Base-by-base conservation (phyloP, 1,284 basidiomycete genomes). In the Takashimella koratensis region DNA sequence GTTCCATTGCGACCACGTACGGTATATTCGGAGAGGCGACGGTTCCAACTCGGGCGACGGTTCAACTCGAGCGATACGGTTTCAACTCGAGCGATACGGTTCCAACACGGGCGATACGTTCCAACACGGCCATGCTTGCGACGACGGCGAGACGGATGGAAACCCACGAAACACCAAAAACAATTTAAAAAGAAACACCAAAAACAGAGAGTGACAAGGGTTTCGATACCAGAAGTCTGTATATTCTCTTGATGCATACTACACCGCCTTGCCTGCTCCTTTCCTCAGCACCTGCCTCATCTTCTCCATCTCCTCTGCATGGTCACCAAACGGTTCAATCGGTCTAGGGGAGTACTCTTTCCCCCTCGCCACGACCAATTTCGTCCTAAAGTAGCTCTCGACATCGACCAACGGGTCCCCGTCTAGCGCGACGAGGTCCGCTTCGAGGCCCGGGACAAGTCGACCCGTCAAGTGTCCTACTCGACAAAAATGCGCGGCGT, bases 271-370 rank as follows among this genome's bases (percentile, higher is more conserved):
- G 16, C 16, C 30, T 36, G 16, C 16, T 36, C 16, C 16, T 36
- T 36, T 36, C 47, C 36, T 49, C 47, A 10, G 22, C 47, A 40
- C 16, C 6, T 20, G 19, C 47, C 36, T 49, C 47, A 49, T 22
- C 19, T 26, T n/a, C 45, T 23, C 26, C 16, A 23, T 20, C 16
- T 25, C 24, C 45, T 23, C 21, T 11, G 45, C 45, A 26, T 46
- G 20, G 11, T 20, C 16, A 21, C 16, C 6, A n/a, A 46, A 25
- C 19, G 12, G 11, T 22, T 23, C 21, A 26, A 46, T 26, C 21
- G 45, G 45, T 19, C 45, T 23, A 23, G 45, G 24, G 5, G 23
- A 11, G 13, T 26, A 26, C 24, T 26, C 45, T 8, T 13, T 26
- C 19, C 45, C 24, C 11, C 45, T 21, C 8, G 20, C 24, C 45